phyloP scores from a whole-genome alignment of 2,329 filamentous ascomycete species.

The Xylariaceae sp. region DNA sequence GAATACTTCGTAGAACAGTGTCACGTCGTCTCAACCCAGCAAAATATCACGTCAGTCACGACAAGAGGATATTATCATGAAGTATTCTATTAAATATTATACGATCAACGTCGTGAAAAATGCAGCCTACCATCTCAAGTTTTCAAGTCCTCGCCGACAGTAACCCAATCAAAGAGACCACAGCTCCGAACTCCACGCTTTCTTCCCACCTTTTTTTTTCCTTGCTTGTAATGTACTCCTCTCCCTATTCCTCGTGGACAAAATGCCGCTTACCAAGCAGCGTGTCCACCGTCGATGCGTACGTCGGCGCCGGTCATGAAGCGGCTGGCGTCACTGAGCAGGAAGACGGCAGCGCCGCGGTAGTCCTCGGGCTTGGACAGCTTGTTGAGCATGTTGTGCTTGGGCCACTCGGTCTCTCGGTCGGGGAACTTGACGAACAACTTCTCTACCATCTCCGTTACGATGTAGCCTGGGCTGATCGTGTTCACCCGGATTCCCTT shows the following conservation, averaged over 20 bases:
- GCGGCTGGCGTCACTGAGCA: slow-evolving; percentile 62
- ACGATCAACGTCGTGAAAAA: no score
- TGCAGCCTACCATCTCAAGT: no score
- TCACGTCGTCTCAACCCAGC: no score
- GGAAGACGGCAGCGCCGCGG: slow-evolving; percentile 64
- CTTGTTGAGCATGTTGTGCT: slow-evolving; percentile 77
- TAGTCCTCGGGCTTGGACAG: slow-evolving; percentile 67
- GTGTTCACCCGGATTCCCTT: slow-evolving; percentile 77
- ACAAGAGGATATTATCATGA: no score
- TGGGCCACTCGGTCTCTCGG: slow-evolving; percentile 64
- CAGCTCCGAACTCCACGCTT: no score
- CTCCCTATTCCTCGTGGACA: background rate
- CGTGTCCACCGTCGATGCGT: slow-evolving; percentile 68
- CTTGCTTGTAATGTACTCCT: background rate
- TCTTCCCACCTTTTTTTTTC: background rate
- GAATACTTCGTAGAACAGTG: no score
- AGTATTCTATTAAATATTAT: no score
- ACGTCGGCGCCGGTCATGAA: slow-evolving; percentile 69
- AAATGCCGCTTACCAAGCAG: slow-evolving; percentile 43
- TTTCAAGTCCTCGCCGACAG: no score
- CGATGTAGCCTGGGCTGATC: slow-evolving; percentile 74
- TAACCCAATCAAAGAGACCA: no score
- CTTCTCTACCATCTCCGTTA: slow-evolving; percentile 77
- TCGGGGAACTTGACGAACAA: slow-evolving; percentile 75
- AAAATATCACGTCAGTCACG: no score